Base-by-base conservation (phyloP, 805 yeast genomes). In the Metschnikowia orientalis region DNA sequence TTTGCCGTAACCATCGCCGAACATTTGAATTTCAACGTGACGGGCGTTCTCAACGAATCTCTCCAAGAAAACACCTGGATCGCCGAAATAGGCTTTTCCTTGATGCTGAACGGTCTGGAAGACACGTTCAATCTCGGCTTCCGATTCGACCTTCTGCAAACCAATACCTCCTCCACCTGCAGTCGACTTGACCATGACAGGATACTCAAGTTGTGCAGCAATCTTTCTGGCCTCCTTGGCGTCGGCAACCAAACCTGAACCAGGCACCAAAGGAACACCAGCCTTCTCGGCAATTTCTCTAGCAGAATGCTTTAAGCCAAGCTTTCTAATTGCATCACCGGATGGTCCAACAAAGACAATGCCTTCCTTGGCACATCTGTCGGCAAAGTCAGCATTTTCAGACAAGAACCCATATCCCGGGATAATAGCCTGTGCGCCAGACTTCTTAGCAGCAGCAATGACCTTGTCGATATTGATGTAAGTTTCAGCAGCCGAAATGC, bases 151-250 rank as follows among this genome's bases (percentile, higher is more conserved):
- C 55, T 88, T 84, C 59, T 90, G 97, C 48, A 90, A 67, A 44
- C 98, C 98, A 53, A 90, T 90, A 63, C 98, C 98, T 61, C 98
- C 98, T 53, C 98, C 98, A 56, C 98, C 98, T 16, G 97, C 97
- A 41, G 98, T 92, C 16, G 95, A 83, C 61, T 90, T 90, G 31
- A 92, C 85, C 97, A 90, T 90, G 20, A 90, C 77, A 18, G 97
- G 97, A 50, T 86, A 92, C 37, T 74, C 83, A 31, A 90, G 67
- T 48, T 73, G 63, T 11, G 75, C 78, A 10, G 96, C 97, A 42
- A 81, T 74, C 40, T 63, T 70, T 37, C 69, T 67, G 3, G 97
- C 97, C 50, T 84, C 95, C 8, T 71, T 71, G 8, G 89, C 71
- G 41, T 75, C 64, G 2, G 73, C 64, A 22, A 90, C 79, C 45